These are phyloP conservation scores for Geotrichum bryndzae DNA, from an alignment of 1,139 yeast genomes.

Conservation along the genomic window DNA sequence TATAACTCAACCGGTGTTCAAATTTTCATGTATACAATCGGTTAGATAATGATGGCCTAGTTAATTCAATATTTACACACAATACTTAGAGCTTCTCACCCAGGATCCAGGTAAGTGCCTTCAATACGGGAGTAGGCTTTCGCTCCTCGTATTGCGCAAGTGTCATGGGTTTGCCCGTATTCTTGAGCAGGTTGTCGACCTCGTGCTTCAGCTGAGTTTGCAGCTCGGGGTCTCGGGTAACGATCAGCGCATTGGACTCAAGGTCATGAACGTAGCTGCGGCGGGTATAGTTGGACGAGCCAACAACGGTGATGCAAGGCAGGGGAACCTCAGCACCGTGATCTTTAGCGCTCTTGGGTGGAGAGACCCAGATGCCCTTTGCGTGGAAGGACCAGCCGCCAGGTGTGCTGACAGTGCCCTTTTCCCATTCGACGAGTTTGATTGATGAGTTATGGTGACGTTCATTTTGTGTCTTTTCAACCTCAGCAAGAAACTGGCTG, in stretches of 20 bases:
- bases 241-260: slow-evolving; percentile 75
- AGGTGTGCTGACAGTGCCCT: slow-evolving; percentile 73
- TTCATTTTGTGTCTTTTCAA: slow-evolving; percentile 32
- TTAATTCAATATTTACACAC: not conserved
- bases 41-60: not conserved
- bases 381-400: slow-evolving; percentile 98
- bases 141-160: slow-evolving; percentile 62
- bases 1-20: no score
- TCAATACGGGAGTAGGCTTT: slow-evolving; percentile 49
- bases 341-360: slow-evolving; percentile 37
- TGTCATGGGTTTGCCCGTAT: slow-evolving; percentile 45
- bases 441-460: slow-evolving; percentile 32
- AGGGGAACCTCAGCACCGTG: slow-evolving; percentile 18
- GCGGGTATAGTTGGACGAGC: slow-evolving; percentile 89
- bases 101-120: slow-evolving; percentile 37
- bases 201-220: slow-evolving; percentile 56
- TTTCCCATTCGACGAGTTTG: slow-evolving; percentile 73
- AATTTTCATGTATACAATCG: no score
- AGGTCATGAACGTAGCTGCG: slow-evolving; percentile 83
- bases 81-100: slow-evolving; percentile 45
- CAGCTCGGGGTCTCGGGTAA: slow-evolving; percentile 62
- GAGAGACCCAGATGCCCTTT: slow-evolving; percentile 87
- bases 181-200: slow-evolving; percentile 51
- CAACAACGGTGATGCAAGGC: slow-evolving; percentile 76
- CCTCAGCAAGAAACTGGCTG: slow-evolving; percentile 56